Conservation (phyloP, 1,284 basidiomycete genomes). For the Melanopsichium pennsylvanicum region DNA sequence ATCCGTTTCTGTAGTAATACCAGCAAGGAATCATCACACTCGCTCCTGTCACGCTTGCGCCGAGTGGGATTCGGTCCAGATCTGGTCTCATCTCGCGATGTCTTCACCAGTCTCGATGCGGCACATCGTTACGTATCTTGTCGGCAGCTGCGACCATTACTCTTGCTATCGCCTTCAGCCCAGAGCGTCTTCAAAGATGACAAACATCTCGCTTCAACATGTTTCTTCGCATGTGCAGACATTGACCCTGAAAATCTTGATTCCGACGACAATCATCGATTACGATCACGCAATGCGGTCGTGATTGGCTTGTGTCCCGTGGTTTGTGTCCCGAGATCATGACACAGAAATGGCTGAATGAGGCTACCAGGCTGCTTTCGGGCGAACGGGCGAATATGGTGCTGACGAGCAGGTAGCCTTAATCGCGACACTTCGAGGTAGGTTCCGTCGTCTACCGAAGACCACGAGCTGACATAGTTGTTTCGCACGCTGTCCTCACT, state of each 20-base stretch:
- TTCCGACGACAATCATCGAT: conserved; percentile 1
- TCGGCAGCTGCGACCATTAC: conserved; percentile 14
- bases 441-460: conserved; percentile 4
- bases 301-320: conserved; percentile 38
- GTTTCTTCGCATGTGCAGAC: conserved; percentile 23
- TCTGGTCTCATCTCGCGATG: conserved; percentile 14
- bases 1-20: conserved; percentile 43
- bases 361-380: conserved; percentile 26
- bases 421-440: conserved; percentile 44
- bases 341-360: conserved; percentile 40
- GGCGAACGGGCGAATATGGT: conserved; percentile 35
- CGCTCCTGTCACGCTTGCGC: conserved; percentile 25
- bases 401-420: conserved; percentile 8
- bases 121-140: conserved; percentile 16
- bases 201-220: background rate
- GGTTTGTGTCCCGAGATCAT: conserved; percentile 41
- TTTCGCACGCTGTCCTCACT: background rate
- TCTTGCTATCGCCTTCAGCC: conserved; percentile 26
- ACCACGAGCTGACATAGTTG: background rate
- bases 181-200: conserved; percentile 15
- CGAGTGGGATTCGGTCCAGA: conserved; percentile 10
- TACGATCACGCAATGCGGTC: conserved; percentile 29
- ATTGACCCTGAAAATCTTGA: conserved; percentile 8
- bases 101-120: conserved; percentile 40
- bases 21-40: conserved; percentile 32